These are phyloP conservation scores for Tetrahymena thermophila DNA, from an alignment of 73 alveolate species.

Conservation along the genomic window DNA sequence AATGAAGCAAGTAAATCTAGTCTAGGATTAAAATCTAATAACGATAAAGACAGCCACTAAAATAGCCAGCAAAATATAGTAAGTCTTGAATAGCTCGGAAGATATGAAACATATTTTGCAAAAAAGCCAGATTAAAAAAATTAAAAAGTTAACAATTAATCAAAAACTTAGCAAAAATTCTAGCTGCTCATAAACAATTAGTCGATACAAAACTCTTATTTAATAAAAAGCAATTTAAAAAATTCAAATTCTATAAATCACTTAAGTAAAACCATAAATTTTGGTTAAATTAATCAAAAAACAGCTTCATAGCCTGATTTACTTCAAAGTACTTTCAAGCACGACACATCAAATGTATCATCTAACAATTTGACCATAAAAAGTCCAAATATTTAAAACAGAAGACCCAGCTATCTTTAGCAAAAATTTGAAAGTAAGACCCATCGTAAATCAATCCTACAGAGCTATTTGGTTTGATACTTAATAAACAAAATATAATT, in stretches of 20 bases:
- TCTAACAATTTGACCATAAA: too few relatives aligned
- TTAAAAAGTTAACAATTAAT: not conserved
- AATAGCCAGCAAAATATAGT: not conserved
- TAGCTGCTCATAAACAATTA: not conserved
- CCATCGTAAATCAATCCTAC: not conserved
- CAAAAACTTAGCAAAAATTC: not conserved
- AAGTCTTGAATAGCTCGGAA: not conserved
- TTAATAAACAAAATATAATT: too few relatives aligned
- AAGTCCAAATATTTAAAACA: not conserved
- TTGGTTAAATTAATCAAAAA: not conserved
- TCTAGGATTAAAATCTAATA: not conserved
- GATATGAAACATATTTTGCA: not conserved
- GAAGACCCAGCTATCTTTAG: not conserved
- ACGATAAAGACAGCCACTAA: not conserved
- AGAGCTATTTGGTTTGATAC: not conserved
- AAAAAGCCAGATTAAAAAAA: not conserved
- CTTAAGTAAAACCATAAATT: not conserved
- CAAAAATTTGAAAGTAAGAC: not conserved
- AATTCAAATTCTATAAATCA: not conserved
- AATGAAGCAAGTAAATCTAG: not conserved
- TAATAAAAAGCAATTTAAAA: not conserved
- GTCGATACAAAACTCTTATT: not conserved
- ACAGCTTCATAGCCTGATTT: not conserved
- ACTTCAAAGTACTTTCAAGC: not conserved
- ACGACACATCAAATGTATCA: not conserved